Conservation (phyloP, 768 basidiomycete species). For the Pulveroboletus sp. region DNA sequence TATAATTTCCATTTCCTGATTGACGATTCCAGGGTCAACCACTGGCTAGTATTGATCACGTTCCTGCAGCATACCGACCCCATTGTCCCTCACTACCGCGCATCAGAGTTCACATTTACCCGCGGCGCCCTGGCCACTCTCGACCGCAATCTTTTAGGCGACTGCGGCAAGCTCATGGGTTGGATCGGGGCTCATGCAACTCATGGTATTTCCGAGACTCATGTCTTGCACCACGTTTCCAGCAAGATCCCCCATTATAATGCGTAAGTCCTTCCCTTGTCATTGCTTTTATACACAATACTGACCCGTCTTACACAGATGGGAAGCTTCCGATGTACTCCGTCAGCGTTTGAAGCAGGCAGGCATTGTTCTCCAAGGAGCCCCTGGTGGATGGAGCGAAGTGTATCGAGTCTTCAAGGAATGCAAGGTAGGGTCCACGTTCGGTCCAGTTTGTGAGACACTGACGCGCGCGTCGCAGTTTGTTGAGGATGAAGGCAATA, state of each 20-base stretch:
- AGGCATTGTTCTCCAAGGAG: slow-evolving; percentile 63
- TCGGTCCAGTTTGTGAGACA: not conserved
- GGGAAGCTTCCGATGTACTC: slow-evolving; percentile 88
- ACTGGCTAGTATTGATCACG: slow-evolving; percentile 95
- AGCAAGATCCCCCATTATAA: slow-evolving; percentile 97
- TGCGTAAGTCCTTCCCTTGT: slow-evolving; percentile 42
- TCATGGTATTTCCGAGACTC: slow-evolving; percentile 93
- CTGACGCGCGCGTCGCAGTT: slow-evolving; percentile 47
- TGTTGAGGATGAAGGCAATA: slow-evolving; percentile 90
- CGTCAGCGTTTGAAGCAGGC: slow-evolving; percentile 64
- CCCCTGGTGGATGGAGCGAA: slow-evolving; percentile 79
- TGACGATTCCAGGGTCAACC: slow-evolving; percentile 60
- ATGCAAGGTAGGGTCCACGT: slow-evolving; percentile 56
- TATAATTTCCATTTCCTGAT: not conserved
- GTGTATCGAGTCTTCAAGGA: slow-evolving; percentile 72
- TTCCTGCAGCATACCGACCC: slow-evolving; percentile 99
- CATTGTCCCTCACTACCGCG: slow-evolving; percentile 89
- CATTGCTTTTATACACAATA: not conserved
- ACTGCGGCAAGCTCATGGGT: slow-evolving; percentile 73
- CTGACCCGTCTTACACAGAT: slow-evolving; percentile 39
- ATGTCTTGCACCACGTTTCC: slow-evolving; percentile 87
- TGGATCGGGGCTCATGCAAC: slow-evolving; percentile 86
- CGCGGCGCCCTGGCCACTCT: slow-evolving; percentile 92
- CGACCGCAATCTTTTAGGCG: slow-evolving; percentile 79
- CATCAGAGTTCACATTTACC: slow-evolving; percentile 85